These are phyloP conservation scores for Filosporella fistucella DNA, from an alignment of 495 filamentous ascomycete genomes.

Conservation along the genomic window DNA sequence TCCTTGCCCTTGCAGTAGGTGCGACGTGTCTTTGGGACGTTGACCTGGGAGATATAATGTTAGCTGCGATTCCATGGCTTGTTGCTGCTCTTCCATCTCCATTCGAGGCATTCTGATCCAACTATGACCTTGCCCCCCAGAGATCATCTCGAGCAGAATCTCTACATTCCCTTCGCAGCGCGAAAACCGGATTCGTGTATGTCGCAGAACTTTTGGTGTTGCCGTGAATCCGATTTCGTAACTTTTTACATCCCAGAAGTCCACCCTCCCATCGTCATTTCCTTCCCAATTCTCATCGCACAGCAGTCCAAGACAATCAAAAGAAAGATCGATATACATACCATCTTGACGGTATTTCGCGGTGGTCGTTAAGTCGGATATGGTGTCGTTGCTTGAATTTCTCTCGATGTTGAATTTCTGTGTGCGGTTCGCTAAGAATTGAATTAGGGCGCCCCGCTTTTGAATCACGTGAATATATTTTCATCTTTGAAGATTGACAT, in stretches of 20 bases:
- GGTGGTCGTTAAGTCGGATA: constrained; percentile 19
- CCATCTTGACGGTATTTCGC: constrained; percentile 25
- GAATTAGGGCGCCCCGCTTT: neutral
- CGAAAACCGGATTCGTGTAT: no score
- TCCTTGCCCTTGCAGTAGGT: constrained; percentile 94
- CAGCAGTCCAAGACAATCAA: neutral
- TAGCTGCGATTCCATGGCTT: constrained; percentile 9
- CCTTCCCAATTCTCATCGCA: neutral
- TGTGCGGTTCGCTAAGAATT: constrained; percentile 2
- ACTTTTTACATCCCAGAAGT: neutral
- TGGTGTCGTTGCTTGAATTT: constrained; percentile 6
- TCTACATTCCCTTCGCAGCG: no score
- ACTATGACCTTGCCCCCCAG: no score
- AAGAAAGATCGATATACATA: constrained; percentile 15
- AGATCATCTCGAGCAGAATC: no score
- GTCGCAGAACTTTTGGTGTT: neutral
- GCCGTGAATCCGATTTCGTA: neutral
- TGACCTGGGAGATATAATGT: constrained; percentile 52
- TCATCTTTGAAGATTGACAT: no score
- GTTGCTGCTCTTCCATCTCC: neutral
- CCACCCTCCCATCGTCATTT: neutral
- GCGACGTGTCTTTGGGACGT: constrained; percentile 85
- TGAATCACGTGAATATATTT: constrained; percentile 3
- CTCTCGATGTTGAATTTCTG: neutral
- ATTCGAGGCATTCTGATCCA: neutral